Evolutionary conservation across 805 yeast genomes (phyloP).

Genomic region (Wickerhamiella hasegawae): DNA sequence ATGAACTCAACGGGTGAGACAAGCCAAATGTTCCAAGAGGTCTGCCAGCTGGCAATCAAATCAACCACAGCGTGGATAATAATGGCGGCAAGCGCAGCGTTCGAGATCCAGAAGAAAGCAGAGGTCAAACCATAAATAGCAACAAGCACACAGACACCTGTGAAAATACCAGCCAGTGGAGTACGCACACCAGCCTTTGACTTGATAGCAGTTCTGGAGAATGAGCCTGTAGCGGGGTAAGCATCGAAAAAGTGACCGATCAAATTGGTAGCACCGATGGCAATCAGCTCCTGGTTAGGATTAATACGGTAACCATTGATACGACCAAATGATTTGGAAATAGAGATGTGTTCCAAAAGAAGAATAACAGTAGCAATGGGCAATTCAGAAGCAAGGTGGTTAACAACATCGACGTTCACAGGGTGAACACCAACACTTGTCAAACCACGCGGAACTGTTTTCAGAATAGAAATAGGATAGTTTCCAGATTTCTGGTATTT

Average conservation of each 20-base stretch:
- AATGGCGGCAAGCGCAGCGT: constrained; percentile 72
- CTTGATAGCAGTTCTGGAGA: constrained; percentile 85
- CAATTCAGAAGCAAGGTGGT: constrained; percentile 53
- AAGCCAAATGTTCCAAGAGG: constrained; percentile 45
- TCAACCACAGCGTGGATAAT: constrained; percentile 90
- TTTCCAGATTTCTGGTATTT: constrained; percentile 24
- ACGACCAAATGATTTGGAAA: constrained; percentile 85
- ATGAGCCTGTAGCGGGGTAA: constrained; percentile 92
- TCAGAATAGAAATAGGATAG: constrained; percentile 44
- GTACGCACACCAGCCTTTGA: constrained; percentile 92
- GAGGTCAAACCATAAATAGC: constrained; percentile 74
- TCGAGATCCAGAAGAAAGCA: constrained; percentile 80
- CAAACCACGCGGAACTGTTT: constrained; percentile 72
- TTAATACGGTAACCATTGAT: constrained; percentile 77
- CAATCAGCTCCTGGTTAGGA: constrained; percentile 87
- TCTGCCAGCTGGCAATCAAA: constrained; percentile 40
- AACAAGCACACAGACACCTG: constrained; percentile 75
- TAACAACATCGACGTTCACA: constrained; percentile 42
- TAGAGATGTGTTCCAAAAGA: constrained; percentile 82
- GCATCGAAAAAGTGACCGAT: constrained; percentile 87
- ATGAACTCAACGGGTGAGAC: constrained; percentile 59
- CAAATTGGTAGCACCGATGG: constrained; percentile 82
- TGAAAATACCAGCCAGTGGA: constrained; percentile 80
- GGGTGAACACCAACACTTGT: constrained; percentile 57
- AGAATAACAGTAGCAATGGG: constrained; percentile 78